phyloP scores from a whole-genome alignment of 139 green algal species.

The Choricystis sp. region DNA sequence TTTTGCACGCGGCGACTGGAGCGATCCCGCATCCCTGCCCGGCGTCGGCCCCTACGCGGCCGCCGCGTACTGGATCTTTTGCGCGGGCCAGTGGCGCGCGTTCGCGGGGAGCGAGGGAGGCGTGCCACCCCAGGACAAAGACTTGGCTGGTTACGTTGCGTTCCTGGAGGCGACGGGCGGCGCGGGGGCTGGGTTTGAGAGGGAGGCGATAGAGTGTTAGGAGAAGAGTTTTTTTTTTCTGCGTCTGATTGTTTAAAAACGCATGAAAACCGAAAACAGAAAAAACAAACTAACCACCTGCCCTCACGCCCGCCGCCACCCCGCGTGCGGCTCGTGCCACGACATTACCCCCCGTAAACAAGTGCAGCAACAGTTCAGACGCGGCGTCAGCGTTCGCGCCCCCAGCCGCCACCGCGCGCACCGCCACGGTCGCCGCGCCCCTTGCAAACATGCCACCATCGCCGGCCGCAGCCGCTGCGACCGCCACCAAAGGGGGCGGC shows the following conservation, averaged over 20 bases:
- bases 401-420: background rate
- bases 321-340: background rate
- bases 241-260: too few species aligned
- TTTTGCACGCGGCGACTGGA: constrained; percentile 54
- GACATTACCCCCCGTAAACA: background rate
- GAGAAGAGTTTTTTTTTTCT: too few species aligned
- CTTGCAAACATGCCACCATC: background rate
- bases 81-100: constrained; percentile 51
- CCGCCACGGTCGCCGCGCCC: too few species aligned
- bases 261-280: too few species aligned
- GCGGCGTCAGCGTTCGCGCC: too few species aligned
- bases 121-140: constrained; percentile 45
- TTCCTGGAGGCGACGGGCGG: constrained; percentile 26
- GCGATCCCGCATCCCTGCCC: constrained; percentile 54
- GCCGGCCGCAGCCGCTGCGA: too few species aligned
- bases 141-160: constrained; percentile 29
- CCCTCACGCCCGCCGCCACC: too few species aligned
- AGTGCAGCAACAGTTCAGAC: background rate
- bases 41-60: constrained; percentile 69
- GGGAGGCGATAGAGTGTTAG: background rate
- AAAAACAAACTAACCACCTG: too few species aligned
- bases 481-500: background rate
- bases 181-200: constrained; percentile 2
- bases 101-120: too few species aligned
- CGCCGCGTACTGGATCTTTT: constrained; percentile 87